phyloP scores from a whole-genome alignment of 2,329 filamentous ascomycete species.

The Penicillium sp. region DNA sequence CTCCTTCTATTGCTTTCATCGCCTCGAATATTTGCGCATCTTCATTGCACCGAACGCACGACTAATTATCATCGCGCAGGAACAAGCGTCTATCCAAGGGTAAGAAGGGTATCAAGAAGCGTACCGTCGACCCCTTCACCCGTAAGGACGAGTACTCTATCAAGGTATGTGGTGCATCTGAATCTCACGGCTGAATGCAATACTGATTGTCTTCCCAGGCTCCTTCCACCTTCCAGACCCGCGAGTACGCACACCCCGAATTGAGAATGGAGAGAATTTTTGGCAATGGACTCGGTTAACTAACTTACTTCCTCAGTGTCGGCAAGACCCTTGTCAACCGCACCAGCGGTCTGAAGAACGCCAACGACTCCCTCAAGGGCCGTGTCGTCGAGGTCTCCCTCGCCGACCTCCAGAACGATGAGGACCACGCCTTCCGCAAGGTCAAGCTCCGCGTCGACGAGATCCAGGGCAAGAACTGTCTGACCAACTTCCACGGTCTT shows the following conservation, averaged over 20 bases:
- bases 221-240: constrained; percentile 89
- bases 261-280: background rate
- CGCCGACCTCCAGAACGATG: constrained; percentile 98
- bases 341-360: constrained; percentile 99
- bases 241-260: constrained; percentile 74
- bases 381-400: constrained; percentile 98
- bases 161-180: constrained; percentile 64
- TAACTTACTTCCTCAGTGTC: constrained; percentile 65
- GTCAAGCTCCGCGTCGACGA: constrained; percentile 98
- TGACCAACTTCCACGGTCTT: constrained; percentile 99
- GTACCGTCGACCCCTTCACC: constrained; percentile 93
- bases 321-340: constrained; percentile 99
- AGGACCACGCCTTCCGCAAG: constrained; percentile 99
- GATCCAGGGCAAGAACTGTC: constrained; percentile 99
- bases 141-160: constrained; percentile 99
- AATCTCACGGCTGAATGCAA: background rate
- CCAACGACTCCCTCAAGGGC: constrained; percentile 98
- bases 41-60: constrained; percentile 11
- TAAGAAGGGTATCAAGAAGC: constrained; percentile 99
- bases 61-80: constrained; percentile 51
- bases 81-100: constrained; percentile 99
- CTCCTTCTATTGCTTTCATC: constrained; percentile 7
- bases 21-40: constrained; percentile 9
- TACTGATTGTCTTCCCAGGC: constrained; percentile 58
- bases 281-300: constrained; percentile 6